A percentile compares a stretch with the other conserved stretches of the same genome.
phyloP scores from a whole-genome alignment of 2,329 filamentous ascomycete genomes.

The Hysterium pulicare region DNA sequence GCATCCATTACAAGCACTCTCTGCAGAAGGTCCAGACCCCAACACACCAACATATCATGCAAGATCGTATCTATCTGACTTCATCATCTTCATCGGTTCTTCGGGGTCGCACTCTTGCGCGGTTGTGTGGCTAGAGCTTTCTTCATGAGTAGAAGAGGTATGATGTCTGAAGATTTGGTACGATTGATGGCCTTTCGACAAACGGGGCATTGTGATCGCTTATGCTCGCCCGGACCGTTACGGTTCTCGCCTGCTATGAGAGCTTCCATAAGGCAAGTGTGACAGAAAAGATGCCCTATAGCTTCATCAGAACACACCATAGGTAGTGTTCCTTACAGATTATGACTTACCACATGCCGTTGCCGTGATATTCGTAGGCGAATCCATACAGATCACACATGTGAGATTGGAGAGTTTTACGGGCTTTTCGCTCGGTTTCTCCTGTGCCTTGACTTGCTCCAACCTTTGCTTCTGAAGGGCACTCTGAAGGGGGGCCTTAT shows the following conservation, averaged over 20 bases:
- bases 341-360: conserved; percentile 55
- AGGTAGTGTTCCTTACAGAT: neutral
- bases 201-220: conserved; percentile 46
- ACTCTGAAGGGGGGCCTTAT: conserved; percentile 40
- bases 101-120: conserved; percentile 13
- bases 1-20: too few species aligned
- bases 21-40: too few species aligned
- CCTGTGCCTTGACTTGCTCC: conserved; percentile 49
- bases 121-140: conserved; percentile 36
- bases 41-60: too few species aligned
- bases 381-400: conserved; percentile 64
- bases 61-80: too few species aligned
- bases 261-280: conserved; percentile 60
- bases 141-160: conserved; percentile 41
- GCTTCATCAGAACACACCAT: conserved; percentile 7
- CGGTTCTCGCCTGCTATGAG: conserved; percentile 55
- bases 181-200: conserved; percentile 45
- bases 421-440: conserved; percentile 36
- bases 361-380: conserved; percentile 56
- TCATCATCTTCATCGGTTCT: too few species aligned
- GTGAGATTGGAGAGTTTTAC: conserved; percentile 48
- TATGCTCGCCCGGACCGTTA: conserved; percentile 41
- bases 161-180: conserved; percentile 39
- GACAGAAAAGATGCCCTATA: conserved; percentile 61
- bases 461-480: conserved; percentile 52